Percentiles rank a stretch among this genome's conserved stretches.
Conservation (phyloP, 75 land plant species). For the Pinus albicaulis region DNA sequence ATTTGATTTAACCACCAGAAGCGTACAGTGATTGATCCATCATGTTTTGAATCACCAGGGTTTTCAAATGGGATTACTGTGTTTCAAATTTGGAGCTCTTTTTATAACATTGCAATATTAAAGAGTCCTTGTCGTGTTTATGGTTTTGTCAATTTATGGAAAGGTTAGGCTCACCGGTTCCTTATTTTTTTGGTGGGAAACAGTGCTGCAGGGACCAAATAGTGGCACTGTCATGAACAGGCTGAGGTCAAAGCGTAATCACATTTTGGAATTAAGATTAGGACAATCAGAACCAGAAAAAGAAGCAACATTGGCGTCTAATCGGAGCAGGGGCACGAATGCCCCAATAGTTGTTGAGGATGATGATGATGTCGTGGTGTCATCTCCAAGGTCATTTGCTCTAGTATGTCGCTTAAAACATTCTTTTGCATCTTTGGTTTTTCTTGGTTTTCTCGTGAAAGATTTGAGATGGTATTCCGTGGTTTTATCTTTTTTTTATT, state of each 20-base stretch:
- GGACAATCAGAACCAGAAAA: background rate
- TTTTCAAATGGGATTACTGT: background rate
- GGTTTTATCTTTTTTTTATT: background rate
- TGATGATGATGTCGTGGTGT: constrained; percentile 12
- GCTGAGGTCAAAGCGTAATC: background rate
- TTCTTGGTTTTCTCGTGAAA: background rate
- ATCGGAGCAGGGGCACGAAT: background rate
- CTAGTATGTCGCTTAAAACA: background rate
- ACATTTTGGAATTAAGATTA: background rate
- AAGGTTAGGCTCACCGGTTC: background rate
- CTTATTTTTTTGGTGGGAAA: background rate
- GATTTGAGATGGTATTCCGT: background rate
- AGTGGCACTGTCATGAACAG: constrained; percentile 4
- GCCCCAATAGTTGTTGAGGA: constrained; percentile 9
- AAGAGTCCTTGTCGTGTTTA: background rate
- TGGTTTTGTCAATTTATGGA: background rate
- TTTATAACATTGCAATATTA: background rate
- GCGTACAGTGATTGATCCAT: no score
- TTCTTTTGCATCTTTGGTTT: background rate
- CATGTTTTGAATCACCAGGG: background rate
- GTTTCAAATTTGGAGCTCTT: background rate
- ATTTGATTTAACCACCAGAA: no score
- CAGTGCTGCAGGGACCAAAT: background rate
- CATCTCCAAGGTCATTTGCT: constrained; percentile 15
- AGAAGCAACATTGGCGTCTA: constrained; percentile 4